A percentile compares a stretch with the other conserved stretches of the same genome.
Evolutionary conservation across 441 rosid genomes (phyloP).

Genomic region (Croton laevigatus): DNA sequence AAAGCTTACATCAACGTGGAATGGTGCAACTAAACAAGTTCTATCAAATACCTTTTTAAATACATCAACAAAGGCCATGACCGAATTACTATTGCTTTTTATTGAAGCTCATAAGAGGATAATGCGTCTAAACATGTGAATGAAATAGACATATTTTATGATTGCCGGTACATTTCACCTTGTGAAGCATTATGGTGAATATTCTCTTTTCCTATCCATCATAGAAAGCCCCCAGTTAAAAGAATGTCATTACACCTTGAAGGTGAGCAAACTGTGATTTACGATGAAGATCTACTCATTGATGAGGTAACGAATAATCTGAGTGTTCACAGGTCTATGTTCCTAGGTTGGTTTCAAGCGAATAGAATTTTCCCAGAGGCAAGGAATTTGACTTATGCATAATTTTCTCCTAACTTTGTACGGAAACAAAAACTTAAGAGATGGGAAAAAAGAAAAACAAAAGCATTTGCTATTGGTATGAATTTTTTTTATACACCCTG

Average conservation of each 20-base stretch:
- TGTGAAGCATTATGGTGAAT: not conserved
- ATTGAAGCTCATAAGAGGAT: not conserved
- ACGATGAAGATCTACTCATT: too few relatives aligned
- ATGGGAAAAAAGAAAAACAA: not conserved
- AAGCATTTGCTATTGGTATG: not conserved
- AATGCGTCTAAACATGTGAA: not conserved
- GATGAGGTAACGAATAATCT: too few relatives aligned
- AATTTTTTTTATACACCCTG: not conserved
- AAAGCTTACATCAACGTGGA: not conserved
- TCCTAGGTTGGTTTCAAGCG: too few relatives aligned
- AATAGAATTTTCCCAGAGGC: too few relatives aligned
- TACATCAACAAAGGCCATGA: conserved; percentile 1
- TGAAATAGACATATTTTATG: not conserved
- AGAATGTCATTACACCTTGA: too few relatives aligned
- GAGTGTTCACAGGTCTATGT: too few relatives aligned
- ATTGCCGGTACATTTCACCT: not conserved
- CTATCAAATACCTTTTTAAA: conserved; percentile 6
- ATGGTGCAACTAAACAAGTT: not conserved
- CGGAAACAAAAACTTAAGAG: not conserved
- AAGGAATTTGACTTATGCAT: not conserved
- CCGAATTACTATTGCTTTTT: not conserved
- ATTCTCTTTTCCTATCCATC: not conserved
- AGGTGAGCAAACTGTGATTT: too few relatives aligned
- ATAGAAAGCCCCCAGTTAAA: too few relatives aligned
- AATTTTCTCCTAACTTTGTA: not conserved